phyloP scores from a whole-genome alignment of 306 rosid genomes.

The Delonix regia region DNA sequence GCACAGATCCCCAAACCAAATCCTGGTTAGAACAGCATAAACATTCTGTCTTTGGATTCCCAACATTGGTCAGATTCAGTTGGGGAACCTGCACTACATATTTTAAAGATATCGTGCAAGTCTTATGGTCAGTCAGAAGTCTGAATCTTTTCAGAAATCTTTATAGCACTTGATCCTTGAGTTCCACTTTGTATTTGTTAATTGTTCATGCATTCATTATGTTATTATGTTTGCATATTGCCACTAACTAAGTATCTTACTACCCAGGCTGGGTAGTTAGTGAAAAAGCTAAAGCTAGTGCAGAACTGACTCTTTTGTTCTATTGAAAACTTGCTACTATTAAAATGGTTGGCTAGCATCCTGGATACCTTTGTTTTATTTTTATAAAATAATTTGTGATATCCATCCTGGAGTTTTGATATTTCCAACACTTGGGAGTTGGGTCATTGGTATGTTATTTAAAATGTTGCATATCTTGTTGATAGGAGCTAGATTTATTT shows the following conservation, averaged over 20 bases:
- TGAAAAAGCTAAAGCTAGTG: not conserved
- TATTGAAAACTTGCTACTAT: not conserved
- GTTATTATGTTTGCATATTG: not conserved
- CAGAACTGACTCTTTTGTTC: not conserved
- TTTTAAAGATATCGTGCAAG: slow-evolving; percentile 72
- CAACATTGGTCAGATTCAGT: slow-evolving; percentile 91
- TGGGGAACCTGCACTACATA: slow-evolving; percentile 94
- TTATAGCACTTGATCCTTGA: not conserved
- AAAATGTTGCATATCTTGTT: not conserved
- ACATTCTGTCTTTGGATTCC: slow-evolving; percentile 85
- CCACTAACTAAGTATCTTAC: not conserved
- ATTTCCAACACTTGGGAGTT: not conserved
- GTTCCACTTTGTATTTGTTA: slow-evolving; percentile 20
- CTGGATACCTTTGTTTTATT: not conserved
- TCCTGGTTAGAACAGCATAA: slow-evolving; percentile 83
- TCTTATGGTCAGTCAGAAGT: slow-evolving; percentile 67
- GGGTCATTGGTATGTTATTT: not conserved
- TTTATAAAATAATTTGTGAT: not conserved
- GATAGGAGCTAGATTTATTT: not conserved
- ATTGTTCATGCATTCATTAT: slow-evolving; percentile 12
- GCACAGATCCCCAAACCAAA: slow-evolving; percentile 78
- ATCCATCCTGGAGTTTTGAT: not conserved
- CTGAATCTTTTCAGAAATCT: slow-evolving; percentile 30
- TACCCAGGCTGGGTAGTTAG: not conserved
- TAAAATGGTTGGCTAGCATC: not conserved